These are phyloP conservation scores for Aspergillus mulundensis DNA, from an alignment of 495 filamentous ascomycete genomes.

Conservation along the genomic window DNA sequence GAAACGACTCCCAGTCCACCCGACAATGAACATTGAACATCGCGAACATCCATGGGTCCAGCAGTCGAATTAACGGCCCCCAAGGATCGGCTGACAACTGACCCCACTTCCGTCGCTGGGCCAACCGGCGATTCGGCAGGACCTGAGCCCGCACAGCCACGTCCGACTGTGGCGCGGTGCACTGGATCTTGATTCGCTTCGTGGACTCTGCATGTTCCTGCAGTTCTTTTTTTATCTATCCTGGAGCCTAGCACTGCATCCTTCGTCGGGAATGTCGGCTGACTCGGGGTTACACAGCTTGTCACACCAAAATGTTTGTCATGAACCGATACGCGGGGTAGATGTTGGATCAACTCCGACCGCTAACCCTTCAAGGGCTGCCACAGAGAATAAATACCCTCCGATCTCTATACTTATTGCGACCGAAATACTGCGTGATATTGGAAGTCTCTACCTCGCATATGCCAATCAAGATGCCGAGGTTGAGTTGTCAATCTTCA, in stretches of 20 bases:
- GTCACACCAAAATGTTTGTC: not conserved
- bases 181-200: constrained; percentile 1
- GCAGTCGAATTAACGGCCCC: constrained; percentile 1
- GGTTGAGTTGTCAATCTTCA: too few relatives aligned
- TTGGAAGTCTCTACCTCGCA: too few relatives aligned
- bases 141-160: constrained; percentile 18
- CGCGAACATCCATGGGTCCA: not conserved
- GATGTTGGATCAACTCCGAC: too few relatives aligned
- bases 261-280: not conserved
- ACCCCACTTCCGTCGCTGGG: constrained; percentile 28
- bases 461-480: too few relatives aligned
- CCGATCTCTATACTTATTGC: too few relatives aligned
- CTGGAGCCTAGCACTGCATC: constrained; percentile 1
- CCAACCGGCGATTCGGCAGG: constrained; percentile 23
- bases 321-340: not conserved
- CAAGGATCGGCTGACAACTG: not conserved
- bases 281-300: not conserved
- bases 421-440: too few relatives aligned
- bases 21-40: not conserved
- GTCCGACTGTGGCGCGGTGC: not conserved
- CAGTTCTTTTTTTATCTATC: constrained; percentile 11
- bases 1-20: not conserved
- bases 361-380: too few relatives aligned
- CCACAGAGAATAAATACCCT: too few relatives aligned
- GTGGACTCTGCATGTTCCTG: not conserved